These are phyloP conservation scores for Hanseniaspora jakobsenii DNA, from an alignment of 805 yeast species.

Conservation along the genomic window DNA sequence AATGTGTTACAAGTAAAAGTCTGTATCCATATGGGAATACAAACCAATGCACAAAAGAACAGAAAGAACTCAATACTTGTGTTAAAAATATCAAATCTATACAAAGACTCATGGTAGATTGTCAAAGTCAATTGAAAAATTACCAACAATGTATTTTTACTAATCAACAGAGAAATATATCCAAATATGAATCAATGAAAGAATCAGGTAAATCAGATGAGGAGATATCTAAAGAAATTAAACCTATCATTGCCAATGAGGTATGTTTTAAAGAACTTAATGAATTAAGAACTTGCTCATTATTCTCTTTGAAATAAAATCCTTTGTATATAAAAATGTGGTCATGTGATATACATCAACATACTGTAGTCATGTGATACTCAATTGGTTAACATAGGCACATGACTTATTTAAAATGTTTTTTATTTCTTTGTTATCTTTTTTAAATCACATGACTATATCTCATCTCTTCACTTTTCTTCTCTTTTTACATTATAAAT, in stretches of 20 bases:
- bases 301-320: neutral
- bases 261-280: slow-evolving; percentile 8
- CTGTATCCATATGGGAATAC: neutral
- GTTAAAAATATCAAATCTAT: slow-evolving; percentile 12
- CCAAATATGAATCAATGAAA: too few species aligned
- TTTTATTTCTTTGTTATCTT: too few species aligned
- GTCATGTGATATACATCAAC: too few species aligned
- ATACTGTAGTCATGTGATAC: too few species aligned
- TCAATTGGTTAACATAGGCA: too few species aligned
- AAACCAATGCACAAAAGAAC: slow-evolving; percentile 7
- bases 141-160: slow-evolving; percentile 8
- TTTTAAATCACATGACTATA: too few species aligned
- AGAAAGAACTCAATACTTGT: slow-evolving; percentile 1
- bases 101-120: slow-evolving; percentile 5
- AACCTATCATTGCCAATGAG: slow-evolving; percentile 4
- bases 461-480: too few species aligned
- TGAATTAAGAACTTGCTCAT: slow-evolving; percentile 4
- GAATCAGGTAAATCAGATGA: too few species aligned
- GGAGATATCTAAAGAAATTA: too few species aligned
- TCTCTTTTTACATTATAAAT: too few species aligned
- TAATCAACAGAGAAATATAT: too few species aligned
- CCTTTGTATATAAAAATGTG: neutral
- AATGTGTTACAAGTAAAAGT: slow-evolving; percentile 2
- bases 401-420: too few species aligned
- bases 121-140: neutral